phyloP scores from a whole-genome alignment of 768 basidiomycete species.

The Plicaturopsis crispa region DNA sequence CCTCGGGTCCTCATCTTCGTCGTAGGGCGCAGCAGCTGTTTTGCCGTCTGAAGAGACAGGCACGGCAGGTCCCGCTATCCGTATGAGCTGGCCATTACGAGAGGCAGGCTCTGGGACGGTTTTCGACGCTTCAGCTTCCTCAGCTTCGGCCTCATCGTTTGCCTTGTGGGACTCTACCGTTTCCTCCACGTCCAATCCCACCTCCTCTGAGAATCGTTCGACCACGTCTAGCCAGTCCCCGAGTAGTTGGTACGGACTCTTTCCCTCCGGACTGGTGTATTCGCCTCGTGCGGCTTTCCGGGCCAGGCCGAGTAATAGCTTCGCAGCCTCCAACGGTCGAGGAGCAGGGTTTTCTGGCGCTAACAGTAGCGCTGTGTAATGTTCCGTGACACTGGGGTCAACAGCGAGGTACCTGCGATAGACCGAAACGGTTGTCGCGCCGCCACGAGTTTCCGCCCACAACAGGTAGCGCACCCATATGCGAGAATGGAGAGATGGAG shows the following conservation, averaged over 20 bases:
- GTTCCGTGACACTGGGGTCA: slow-evolving; percentile 76
- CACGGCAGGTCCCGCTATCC: slow-evolving; percentile 61
- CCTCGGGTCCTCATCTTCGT: slow-evolving; percentile 79
- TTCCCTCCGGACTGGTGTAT: slow-evolving; percentile 84
- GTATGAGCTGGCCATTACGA: slow-evolving; percentile 55
- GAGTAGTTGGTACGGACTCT: slow-evolving; percentile 92
- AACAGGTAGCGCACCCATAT: slow-evolving; percentile 91
- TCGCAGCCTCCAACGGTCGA: slow-evolving; percentile 89
- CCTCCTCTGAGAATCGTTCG: slow-evolving; percentile 85
- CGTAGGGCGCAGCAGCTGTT: slow-evolving; percentile 43
- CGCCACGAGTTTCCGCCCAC: slow-evolving; percentile 84
- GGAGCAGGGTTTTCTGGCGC: slow-evolving; percentile 43
- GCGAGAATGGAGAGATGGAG: slow-evolving; percentile 85
- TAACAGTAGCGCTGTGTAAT: slow-evolving; percentile 65
- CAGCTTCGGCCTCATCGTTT: slow-evolving; percentile 34
- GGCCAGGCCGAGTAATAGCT: slow-evolving; percentile 77
- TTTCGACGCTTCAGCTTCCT: slow-evolving; percentile 21
- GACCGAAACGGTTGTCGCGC: slow-evolving; percentile 67
- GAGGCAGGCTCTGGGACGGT: slow-evolving; percentile 32
- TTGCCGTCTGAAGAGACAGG: slow-evolving; percentile 45
- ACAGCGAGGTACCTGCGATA: slow-evolving; percentile 87
- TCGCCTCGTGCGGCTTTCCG: slow-evolving; percentile 77
- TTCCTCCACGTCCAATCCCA: slow-evolving; percentile 81
- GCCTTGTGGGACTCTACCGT: slow-evolving; percentile 50
- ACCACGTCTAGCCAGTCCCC: slow-evolving; percentile 89